Conservation (phyloP, 371 early-diverging fungal species). For the Encephalitozoon intestinalis region DNA sequence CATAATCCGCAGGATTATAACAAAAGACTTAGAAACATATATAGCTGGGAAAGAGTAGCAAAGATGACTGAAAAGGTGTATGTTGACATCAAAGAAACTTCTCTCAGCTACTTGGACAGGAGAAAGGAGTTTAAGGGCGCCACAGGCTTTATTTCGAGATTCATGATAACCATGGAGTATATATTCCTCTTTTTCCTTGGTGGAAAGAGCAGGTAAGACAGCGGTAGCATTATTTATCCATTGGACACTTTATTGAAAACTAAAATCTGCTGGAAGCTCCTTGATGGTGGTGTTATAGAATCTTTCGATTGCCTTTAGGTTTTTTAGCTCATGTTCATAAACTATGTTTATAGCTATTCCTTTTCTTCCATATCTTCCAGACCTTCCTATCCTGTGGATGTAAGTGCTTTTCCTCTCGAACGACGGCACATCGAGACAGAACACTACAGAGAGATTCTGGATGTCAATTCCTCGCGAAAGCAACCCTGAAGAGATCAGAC, state of each 20-base stretch:
- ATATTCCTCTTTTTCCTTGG: neutral
- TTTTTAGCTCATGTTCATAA: conserved; percentile 76
- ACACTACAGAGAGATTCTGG: conserved; percentile 92
- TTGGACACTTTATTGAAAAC: conserved; percentile 7
- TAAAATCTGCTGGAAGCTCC: conserved; percentile 75
- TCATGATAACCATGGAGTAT: conserved; percentile 23
- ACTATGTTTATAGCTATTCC: conserved; percentile 99
- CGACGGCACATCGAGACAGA: conserved; percentile 90
- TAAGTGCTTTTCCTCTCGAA: conserved; percentile 85
- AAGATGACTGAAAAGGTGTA: conserved; percentile 15
- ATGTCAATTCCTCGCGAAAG: conserved; percentile 98
- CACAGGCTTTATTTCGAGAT: neutral
- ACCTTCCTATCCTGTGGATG: conserved; percentile 79
- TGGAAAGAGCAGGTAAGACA: neutral
- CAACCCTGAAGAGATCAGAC: conserved; percentile 90
- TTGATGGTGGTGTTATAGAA: conserved; percentile 92
- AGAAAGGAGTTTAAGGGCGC: neutral
- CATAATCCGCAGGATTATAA: neutral
- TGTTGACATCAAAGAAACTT: neutral
- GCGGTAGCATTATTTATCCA: neutral
- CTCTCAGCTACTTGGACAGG: neutral
- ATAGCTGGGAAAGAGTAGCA: conserved; percentile 19
- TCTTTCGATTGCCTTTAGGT: conserved; percentile 83
- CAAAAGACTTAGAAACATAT: neutral
- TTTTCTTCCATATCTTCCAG: conserved; percentile 97